Base-by-base conservation (phyloP, 257 asterid genomes). In the Plantago ovata region DNA sequence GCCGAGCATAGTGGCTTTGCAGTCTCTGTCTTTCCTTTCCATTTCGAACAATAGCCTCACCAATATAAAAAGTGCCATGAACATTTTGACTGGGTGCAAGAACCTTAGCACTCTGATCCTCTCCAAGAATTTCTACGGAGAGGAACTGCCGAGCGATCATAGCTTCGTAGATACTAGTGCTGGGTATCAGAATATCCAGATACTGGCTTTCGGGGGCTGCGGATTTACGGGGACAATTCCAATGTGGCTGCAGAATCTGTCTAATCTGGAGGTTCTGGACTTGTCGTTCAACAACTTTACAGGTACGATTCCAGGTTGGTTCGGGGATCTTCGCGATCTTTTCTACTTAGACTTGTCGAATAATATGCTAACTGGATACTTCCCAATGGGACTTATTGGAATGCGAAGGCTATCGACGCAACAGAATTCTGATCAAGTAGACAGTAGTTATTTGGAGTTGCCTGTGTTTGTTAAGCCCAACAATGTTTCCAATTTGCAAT, bases 381-480 rank as follows among this genome's bases (percentile, higher is more conserved):
- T 88, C 75, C 96, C 98, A 1, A 32, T 69, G 49, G 84, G 77
- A 38, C 79, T 92, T 18, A 63, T 75, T 20, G 56, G 71, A 62
- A 65, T 92, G 64, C 67, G 57, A 61, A 75, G 94, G 49, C 72
- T 92, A 13, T 78, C 90, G n/a, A 65, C 56, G 49, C 73, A 80
- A 70, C 74, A 64, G 71, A 76, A 59, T 43, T 74, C 81, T 32
- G 92, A 82, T 61, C 62, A 72, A 60, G 71, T 76, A 16, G 79
- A 79, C 56, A 66, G 75, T 72, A 85, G 80, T 71, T 78, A 78
- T 71, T 69, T 92, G 40, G 93, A 82, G 84, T 69, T 92, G 84
- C 98, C 98, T 15, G 93, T 92, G 36, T 85, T 81, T 64, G 95
- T 86, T 66, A 68, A 73, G 79, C 98, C 98, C 4, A 77, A 89